phyloP scores from a whole-genome alignment of 2,329 filamentous ascomycete genomes.

The Calonectria naviculata region DNA sequence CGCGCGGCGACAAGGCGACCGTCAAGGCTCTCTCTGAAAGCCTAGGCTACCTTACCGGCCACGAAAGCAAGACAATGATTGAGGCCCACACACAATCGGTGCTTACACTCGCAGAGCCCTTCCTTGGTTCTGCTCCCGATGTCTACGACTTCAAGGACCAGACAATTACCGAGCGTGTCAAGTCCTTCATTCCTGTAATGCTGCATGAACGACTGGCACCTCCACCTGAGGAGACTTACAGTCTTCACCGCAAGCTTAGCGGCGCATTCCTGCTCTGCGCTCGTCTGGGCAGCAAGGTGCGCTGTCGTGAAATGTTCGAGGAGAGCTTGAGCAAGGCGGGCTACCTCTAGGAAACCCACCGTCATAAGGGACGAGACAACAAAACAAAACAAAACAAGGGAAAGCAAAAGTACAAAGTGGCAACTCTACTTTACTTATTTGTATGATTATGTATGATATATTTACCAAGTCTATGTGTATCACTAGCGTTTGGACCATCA shows the following conservation, averaged over 20 bases:
- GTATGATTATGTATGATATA: conserved; percentile 25
- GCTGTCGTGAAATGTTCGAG: conserved; percentile 83
- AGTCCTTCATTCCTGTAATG: conserved; percentile 92
- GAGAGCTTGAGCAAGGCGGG: conserved; percentile 58
- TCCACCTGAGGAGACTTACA: conserved; percentile 97
- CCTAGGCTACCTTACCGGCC: conserved; percentile 92
- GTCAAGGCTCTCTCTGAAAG: conserved; percentile 77
- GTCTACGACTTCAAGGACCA: conserved; percentile 94
- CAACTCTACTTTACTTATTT: conserved; percentile 19
- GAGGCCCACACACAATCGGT: conserved; percentile 91
- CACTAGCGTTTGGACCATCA: conserved; percentile 16
- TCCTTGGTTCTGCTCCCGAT: conserved; percentile 78
- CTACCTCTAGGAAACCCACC: conserved; percentile 31
- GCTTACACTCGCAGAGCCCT: conserved; percentile 92
- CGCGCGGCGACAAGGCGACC: conserved; percentile 71
- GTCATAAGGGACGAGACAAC: background rate
- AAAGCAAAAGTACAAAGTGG: background rate
- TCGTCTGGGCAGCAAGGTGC: conserved; percentile 82
- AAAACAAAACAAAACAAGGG: background rate
- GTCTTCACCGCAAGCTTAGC: conserved; percentile 92
- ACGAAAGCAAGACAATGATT: conserved; percentile 87
- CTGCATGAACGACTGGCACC: conserved; percentile 87
- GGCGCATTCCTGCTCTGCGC: conserved; percentile 96
- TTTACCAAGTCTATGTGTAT: conserved; percentile 14
- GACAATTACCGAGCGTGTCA: conserved; percentile 95